Base-by-base conservation (phyloP, 2,329 filamentous ascomycete species). In the Reticulascus tulasneorum region DNA sequence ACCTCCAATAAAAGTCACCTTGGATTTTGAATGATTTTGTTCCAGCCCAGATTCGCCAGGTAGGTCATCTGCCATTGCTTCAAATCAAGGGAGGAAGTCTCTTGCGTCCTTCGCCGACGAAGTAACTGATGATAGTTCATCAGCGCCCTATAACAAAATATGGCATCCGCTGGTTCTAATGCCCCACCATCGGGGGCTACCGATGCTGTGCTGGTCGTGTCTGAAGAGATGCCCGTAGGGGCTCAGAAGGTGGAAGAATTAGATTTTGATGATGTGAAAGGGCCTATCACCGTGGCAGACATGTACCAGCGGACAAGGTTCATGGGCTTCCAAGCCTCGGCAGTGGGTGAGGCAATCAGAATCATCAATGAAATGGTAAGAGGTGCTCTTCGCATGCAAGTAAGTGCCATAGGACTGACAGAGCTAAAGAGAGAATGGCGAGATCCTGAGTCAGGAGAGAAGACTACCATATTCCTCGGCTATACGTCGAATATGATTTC, bases 401-500 rank as follows among this genome's bases (percentile, higher is more conserved):
- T 22, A 33, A 30, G 26, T 39, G n/a, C n/a, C n/a, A n/a, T n/a
- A n/a, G n/a, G 13, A 37, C 51, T 53, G 31, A 53, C 42, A 47
- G 38, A 39, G 21, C 33, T 41, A 38, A 54, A 68, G 87, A 77
- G 88, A 56, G 75, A 77, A 38, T 97, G 87, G 83, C 73, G 74
- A 44, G 85, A 95, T 57, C 79, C 86, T 1, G 85, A 90, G 54
- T 86, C 86, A 2, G 79, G 78, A 11, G 79, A 84, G 18, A 77
- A 77, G 52, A 93, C 93, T 13, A 97, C 93, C 42, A 91, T 98
- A 51, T 97, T 98, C 63, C 78, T 98, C 8, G 93, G 93, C 38
- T 98, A 96, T 67, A 98, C 93, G 9, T 95, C 88, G 33, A 98
- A 98, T 59, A 75, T 98, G 51, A 96, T 98, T 54, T 97, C 93